Evolutionary conservation across 441 rosid species (phyloP).

Genomic region (Gossypium aridum): DNA sequence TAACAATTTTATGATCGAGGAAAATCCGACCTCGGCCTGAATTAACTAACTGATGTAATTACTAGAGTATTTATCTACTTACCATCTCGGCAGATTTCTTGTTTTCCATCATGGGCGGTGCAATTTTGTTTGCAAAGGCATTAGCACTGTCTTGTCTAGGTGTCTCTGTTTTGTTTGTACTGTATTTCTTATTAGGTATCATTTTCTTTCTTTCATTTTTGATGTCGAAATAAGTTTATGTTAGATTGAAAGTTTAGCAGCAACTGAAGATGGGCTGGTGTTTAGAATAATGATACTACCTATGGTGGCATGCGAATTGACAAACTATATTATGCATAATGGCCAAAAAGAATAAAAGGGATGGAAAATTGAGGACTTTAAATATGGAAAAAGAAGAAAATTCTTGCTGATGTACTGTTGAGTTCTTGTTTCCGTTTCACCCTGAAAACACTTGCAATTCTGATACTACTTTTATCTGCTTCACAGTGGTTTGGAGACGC

Average conservation of each 20-base stretch:
- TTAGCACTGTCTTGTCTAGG: neutral
- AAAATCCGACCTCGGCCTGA: neutral
- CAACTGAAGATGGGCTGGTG: neutral
- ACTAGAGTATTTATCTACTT: neutral
- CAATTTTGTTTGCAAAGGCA: neutral
- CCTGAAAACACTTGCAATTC: neutral
- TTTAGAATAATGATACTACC: neutral
- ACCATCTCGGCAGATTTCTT: neutral
- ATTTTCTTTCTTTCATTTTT: neutral
- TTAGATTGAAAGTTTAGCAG: neutral
- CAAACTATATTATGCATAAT: neutral
- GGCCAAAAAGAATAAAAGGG: neutral
- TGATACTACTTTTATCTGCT: constrained; percentile 1
- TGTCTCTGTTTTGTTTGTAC: neutral
- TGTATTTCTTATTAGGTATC: neutral
- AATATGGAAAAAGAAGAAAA: constrained; percentile 1
- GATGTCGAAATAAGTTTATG: neutral
- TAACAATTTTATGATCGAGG: neutral
- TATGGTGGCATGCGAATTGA: neutral
- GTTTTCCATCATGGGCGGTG: neutral
- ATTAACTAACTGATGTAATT: neutral
- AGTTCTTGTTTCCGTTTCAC: neutral
- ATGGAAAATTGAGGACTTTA: neutral
- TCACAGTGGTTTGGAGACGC: constrained; percentile 99
- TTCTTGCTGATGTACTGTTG: neutral